Percentiles rank a stretch among this genome's conserved stretches.
These are phyloP conservation scores for Pseudonitzschia multistriata DNA, from an alignment of 108 stramenopile species.

Conservation along the genomic window DNA sequence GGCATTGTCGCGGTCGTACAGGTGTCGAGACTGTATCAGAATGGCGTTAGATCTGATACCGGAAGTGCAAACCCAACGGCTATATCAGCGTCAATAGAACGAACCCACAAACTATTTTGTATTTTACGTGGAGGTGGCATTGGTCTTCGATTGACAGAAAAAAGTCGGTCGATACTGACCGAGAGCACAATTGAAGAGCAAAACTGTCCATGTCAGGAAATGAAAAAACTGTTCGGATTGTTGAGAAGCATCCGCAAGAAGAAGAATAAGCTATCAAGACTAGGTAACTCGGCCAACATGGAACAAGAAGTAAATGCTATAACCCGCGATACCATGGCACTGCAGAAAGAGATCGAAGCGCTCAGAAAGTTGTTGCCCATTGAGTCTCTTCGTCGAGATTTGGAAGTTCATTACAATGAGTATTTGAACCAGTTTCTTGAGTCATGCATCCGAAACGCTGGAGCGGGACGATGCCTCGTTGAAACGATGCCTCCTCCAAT, in stretches of 20 bases:
- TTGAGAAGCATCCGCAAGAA: conserved; percentile 42
- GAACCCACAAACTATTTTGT: conserved; percentile 54
- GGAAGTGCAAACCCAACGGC: conserved; percentile 59
- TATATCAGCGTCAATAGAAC: conserved; percentile 45
- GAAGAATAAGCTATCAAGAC: conserved; percentile 12
- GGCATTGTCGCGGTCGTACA: conserved; percentile 33
- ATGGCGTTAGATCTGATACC: conserved; percentile 12
- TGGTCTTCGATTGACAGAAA: conserved; percentile 32
- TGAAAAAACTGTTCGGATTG: conserved; percentile 48
- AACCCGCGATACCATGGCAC: conserved; percentile 24
- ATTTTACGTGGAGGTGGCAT: conserved; percentile 69
- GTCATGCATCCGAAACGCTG: conserved; percentile 41
- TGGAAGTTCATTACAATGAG: conserved; percentile 56
- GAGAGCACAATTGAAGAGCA: background rate
- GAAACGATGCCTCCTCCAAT: conserved; percentile 61
- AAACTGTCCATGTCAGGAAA: conserved; percentile 42
- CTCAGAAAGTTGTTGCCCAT: conserved; percentile 44
- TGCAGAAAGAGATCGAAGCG: conserved; percentile 27
- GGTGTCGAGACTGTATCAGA: conserved; percentile 15
- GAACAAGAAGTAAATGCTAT: conserved; percentile 26
- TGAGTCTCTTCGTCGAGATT: conserved; percentile 48
- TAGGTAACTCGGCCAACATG: background rate
- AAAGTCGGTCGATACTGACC: background rate
- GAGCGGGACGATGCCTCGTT: conserved; percentile 55
- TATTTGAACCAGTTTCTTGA: conserved; percentile 37